A percentile compares a stretch with the other conserved stretches of the same genome.
Evolutionary conservation across 108 stramenopile species (phyloP).

Genomic region (Nitzschia palea): DNA sequence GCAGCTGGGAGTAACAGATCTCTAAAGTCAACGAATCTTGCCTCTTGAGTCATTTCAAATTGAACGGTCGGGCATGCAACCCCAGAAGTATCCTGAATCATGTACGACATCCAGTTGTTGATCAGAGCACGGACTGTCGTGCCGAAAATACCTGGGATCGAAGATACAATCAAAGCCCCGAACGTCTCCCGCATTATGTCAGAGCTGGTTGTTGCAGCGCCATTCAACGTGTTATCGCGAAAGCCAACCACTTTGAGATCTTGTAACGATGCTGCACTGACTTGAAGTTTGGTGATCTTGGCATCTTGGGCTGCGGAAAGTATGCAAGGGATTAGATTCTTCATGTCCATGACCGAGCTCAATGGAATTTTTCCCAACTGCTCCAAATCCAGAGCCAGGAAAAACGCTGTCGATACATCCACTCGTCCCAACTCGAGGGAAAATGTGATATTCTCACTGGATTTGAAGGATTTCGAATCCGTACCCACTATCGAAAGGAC

Average conservation of each 20-base stretch:
- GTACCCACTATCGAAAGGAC: constrained; percentile 40
- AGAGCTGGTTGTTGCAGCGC: constrained; percentile 4
- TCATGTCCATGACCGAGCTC: constrained; percentile 48
- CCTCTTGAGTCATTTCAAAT: not conserved
- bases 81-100: constrained; percentile 6
- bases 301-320: constrained; percentile 43
- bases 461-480: not conserved
- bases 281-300: constrained; percentile 46
- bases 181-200: constrained; percentile 24
- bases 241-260: constrained; percentile 19
- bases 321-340: constrained; percentile 57
- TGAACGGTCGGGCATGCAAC: constrained; percentile 4
- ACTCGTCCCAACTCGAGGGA: constrained; percentile 46
- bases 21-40: constrained; percentile 55
- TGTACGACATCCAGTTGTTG: constrained; percentile 30
- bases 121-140: constrained; percentile 25
- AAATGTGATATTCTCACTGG: constrained; percentile 40
- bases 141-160: constrained; percentile 36
- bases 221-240: constrained; percentile 7
- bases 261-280: constrained; percentile 12
- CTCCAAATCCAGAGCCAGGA: constrained; percentile 58
- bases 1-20: constrained; percentile 50
- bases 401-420: constrained; percentile 42
- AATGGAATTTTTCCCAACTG: constrained; percentile 25
- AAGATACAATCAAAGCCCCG: constrained; percentile 18